Evolutionary conservation across 2,329 filamentous ascomycete species (phyloP), one percentile per base, ranked within the genome.

Genomic region (Tolypocladium endophyticum): DNA sequence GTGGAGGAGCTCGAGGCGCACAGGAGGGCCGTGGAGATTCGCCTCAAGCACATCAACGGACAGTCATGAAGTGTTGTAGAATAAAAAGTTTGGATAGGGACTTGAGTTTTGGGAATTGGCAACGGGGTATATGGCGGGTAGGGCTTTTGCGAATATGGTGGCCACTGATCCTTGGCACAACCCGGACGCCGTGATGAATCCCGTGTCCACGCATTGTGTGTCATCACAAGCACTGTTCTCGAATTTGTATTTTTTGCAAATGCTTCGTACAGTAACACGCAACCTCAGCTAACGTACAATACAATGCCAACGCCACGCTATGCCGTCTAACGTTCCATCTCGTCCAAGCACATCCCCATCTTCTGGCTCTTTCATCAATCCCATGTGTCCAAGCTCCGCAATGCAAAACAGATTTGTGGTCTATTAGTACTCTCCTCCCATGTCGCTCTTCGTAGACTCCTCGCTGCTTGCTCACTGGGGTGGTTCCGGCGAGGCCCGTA

Each of bases 1-100:
- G 92, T 97, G 2, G 94, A 99, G 74, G 90, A 95, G 71, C 79
- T 99, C 36, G 93, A 99, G 73, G 94, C 94, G 58, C 94, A 99
- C 78, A 86, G 91, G 70, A 80, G 93, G 58, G 89, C 96, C 0
- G 90, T 96, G 4, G 86, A 94, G 69, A 94, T 99, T 70, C 85
- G 87, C 56, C 87, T 96, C 57, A 72, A 78, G 62, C 71, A 81
- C 69, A 73, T 82, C 71, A 70, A 76, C 58, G 64, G 65, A 56
- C 65, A 73, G 62, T 70, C 69, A 56, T 62, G 33, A 36, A 39
- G 11, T 35, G 28, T 35, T 55, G 38, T 53, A 61, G 58, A 55
- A 59, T 33, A 56, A 55, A 60, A 56, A 20, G 41, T 18, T 59
- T 23, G 16, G 56, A 59, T 16, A 23, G 55, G 55, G 30, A 4